A percentile compares a stretch with the other conserved stretches of the same genome.
These are phyloP conservation scores for Heritiera fomes DNA, from an alignment of 345 rosid genomes.

Conservation along the genomic window DNA sequence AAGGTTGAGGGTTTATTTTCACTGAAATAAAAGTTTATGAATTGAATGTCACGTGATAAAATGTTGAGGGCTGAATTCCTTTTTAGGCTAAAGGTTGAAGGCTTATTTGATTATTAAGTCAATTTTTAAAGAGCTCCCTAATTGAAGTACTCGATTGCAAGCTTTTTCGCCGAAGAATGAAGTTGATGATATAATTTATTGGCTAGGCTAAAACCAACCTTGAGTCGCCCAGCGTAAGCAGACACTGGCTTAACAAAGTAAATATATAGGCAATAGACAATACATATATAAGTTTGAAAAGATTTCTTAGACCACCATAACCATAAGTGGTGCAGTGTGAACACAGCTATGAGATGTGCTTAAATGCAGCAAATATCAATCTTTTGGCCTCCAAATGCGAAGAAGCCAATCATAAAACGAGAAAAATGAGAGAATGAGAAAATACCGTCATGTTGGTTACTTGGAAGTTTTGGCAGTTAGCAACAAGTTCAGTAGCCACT, in stretches of 20 bases:
- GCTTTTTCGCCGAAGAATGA: slow-evolving; percentile 1
- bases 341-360: background rate
- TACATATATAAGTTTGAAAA: background rate
- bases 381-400: slow-evolving; percentile 59
- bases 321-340: background rate
- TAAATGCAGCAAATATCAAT: slow-evolving; percentile 20
- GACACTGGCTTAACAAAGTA: background rate
- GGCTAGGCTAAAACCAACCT: too few species aligned
- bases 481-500: background rate
- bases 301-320: background rate
- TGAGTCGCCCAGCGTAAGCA: too few species aligned
- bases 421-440: slow-evolving; percentile 1
- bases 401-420: slow-evolving; percentile 81
- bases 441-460: background rate
- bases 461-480: background rate
- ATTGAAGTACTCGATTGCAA: background rate
- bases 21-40: too few species aligned
- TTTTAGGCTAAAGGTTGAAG: too few species aligned
- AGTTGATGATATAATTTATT: background rate
- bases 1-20: too few species aligned
- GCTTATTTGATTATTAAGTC: too few species aligned
- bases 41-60: too few species aligned
- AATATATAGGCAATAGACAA: background rate
- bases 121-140: background rate
- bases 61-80: too few species aligned